Percentiles rank a stretch among this genome's conserved stretches.
These are phyloP conservation scores for Clarkia xantiana DNA, from an alignment of 345 rosid genomes.

Conservation along the genomic window DNA sequence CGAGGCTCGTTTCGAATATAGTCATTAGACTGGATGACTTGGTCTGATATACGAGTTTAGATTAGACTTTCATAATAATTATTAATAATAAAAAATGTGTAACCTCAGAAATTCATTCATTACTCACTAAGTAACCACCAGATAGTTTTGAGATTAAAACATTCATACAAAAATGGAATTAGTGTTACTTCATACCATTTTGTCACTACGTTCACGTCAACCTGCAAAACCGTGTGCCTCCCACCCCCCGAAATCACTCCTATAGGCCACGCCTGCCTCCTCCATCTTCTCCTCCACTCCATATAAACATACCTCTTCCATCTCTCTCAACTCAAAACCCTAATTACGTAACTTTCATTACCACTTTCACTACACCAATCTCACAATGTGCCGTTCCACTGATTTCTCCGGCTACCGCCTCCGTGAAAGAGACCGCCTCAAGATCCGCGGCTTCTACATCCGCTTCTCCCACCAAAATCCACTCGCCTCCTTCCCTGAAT, in stretches of 20 bases:
- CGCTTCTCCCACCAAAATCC: conserved; percentile 25
- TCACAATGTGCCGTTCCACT: conserved; percentile 46
- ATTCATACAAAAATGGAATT: no score
- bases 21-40: no score
- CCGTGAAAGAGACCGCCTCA: conserved; percentile 15
- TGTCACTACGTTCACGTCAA: not conserved
- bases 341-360: no score
- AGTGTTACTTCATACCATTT: not conserved
- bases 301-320: not conserved
- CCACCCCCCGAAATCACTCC: conserved; percentile 2
- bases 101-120: no score
- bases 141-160: no score
- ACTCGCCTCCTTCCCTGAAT: conserved; percentile 22
- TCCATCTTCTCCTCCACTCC: not conserved
- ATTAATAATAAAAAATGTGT: no score
- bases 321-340: not conserved
- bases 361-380: no score
- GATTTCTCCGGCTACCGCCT: conserved; percentile 20
- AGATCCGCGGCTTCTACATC: conserved; percentile 45
- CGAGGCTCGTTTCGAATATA: no score
- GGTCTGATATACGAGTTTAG: no score
- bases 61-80: no score
- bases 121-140: no score
- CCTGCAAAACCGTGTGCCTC: conserved; percentile 9
- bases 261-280: not conserved